Percentiles rank a stretch among this genome's conserved stretches.
phyloP scores from a whole-genome alignment of 1,139 yeast species.

The Kazachstania sp. region DNA sequence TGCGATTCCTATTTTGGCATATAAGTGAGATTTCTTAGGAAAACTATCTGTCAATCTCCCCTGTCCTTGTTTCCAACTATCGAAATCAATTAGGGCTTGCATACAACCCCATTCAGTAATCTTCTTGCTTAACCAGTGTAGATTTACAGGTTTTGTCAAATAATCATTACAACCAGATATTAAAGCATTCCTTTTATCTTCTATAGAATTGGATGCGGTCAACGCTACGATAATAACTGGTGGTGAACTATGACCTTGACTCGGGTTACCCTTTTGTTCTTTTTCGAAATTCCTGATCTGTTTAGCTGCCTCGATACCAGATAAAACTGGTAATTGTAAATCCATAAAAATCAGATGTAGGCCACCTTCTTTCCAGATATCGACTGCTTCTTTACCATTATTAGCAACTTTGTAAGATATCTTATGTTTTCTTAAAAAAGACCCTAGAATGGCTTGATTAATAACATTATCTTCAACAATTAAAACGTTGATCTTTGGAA shows the following conservation, averaged over 20 bases:
- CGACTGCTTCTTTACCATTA: conserved; percentile 87
- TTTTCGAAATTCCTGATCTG: conserved; percentile 80
- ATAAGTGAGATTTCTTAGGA: conserved; percentile 14
- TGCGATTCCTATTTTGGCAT: conserved; percentile 2
- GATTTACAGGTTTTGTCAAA: conserved; percentile 91
- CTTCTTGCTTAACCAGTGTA: conserved; percentile 89
- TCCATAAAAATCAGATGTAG: conserved; percentile 91
- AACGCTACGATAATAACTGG: conserved; percentile 95
- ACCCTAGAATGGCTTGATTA: conserved; percentile 85
- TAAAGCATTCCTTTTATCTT: conserved; percentile 81
- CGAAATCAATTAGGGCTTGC: conserved; percentile 96
- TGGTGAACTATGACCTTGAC: conserved; percentile 55
- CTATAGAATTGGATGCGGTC: conserved; percentile 84
- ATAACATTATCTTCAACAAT: conserved; percentile 95
- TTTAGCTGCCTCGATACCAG: conserved; percentile 88
- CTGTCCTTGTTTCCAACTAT: conserved; percentile 67
- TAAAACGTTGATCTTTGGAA: conserved; percentile 78
- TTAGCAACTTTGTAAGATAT: conserved; percentile 81
- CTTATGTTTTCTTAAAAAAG: conserved; percentile 79
- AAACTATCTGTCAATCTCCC: conserved; percentile 30
- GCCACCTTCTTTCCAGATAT: conserved; percentile 87
- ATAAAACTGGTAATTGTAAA: conserved; percentile 85
- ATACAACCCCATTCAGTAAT: conserved; percentile 95
- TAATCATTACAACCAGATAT: conserved; percentile 97
- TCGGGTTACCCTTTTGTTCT: conserved; percentile 21